Base-by-base conservation (phyloP, 2,329 filamentous ascomycete species). In the Colletotrichum sp. region DNA sequence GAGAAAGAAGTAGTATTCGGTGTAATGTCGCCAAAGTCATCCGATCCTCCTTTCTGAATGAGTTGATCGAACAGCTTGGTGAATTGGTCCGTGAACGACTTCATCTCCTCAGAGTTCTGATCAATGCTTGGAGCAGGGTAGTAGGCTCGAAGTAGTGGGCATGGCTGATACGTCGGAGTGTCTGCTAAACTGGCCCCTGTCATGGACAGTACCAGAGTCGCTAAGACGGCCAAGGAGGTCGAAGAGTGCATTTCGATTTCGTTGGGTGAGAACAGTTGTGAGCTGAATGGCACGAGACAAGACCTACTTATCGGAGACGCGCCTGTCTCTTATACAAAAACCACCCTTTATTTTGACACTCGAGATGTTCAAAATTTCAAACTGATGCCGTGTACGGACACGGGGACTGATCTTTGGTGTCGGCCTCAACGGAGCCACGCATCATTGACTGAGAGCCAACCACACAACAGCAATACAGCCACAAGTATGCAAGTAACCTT, bases 1-100 rank as follows among this genome's bases (percentile, higher is more conserved):
- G 80, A 81, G 69, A 82, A 81, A 10, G 79, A 81, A 5, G 80
- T 81, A 2, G 79, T 81, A 68, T 81, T 81, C 2, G 80, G 66
- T 3, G 76, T 79, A 63, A 82, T 79, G n/a, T 60, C 39, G 24
- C 80, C 80, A 36, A 79, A 82, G 52, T 78, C 76, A 9, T 79
- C 73, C 49, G 76, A 78, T 21, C 72, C 75, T 24, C 80, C 75
- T 6, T 70, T 66, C 18, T 71, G n/a, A 28, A 81, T 69, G 9
- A 81, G 75, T 8, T 76, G 32, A 36, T 80, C 76, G 63, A 82
- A 81, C 2, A 77, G 32, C 10, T 44, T 52, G 3, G 77, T 76
- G 24, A 82, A 79, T 5, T 76, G 62, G 21, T 79, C 72, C 2
- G 71, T 39, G n/a, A 80, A 66, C 7, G 65, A 34, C 32, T 76